These are phyloP conservation scores for Chytriomyces sp. DNA, from an alignment of 192 early-diverging fungal species.

Conservation along the genomic window DNA sequence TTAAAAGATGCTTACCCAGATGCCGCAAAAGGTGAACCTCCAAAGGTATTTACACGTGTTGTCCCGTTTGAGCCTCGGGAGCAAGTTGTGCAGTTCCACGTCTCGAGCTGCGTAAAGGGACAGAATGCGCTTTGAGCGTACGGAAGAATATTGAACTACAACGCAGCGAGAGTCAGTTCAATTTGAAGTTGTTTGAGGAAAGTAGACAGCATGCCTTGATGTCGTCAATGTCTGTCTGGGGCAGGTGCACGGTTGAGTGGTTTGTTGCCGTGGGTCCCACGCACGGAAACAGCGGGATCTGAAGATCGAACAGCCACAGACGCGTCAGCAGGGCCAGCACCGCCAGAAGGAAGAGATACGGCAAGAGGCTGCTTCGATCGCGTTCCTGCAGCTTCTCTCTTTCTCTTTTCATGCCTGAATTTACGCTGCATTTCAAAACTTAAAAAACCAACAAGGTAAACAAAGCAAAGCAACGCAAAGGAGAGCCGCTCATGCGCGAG, in stretches of 20 bases:
- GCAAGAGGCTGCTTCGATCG: too few species aligned
- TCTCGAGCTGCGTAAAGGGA: constrained; percentile 9
- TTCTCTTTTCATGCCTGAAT: too few species aligned
- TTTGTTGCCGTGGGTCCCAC: not conserved
- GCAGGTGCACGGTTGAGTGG: not conserved
- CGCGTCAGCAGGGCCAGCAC: not conserved
- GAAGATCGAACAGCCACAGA: not conserved
- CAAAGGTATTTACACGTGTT: constrained; percentile 20
- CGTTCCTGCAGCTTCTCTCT: too few species aligned
- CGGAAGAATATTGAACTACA: constrained; percentile 19
- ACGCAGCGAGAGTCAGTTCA: not conserved
- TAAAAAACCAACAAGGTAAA: too few species aligned
- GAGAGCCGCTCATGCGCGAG: too few species aligned
- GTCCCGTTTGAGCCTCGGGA: constrained; percentile 13
- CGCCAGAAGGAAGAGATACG: not conserved
- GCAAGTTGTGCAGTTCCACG: constrained; percentile 34
- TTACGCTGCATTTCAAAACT: too few species aligned
- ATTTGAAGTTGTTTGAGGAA: not conserved
- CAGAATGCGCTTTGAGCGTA: constrained; percentile 37
- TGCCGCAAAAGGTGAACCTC: constrained; percentile 13
- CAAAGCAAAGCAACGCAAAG: too few species aligned
- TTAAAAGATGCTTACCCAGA: constrained; percentile 29
- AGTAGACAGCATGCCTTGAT: constrained; percentile 8
- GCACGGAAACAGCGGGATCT: not conserved
- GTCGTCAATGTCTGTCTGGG: constrained; percentile 12